phyloP scores from a whole-genome alignment of 2,329 filamentous ascomycete species.

The Ophidiomyces ophidiicola region DNA sequence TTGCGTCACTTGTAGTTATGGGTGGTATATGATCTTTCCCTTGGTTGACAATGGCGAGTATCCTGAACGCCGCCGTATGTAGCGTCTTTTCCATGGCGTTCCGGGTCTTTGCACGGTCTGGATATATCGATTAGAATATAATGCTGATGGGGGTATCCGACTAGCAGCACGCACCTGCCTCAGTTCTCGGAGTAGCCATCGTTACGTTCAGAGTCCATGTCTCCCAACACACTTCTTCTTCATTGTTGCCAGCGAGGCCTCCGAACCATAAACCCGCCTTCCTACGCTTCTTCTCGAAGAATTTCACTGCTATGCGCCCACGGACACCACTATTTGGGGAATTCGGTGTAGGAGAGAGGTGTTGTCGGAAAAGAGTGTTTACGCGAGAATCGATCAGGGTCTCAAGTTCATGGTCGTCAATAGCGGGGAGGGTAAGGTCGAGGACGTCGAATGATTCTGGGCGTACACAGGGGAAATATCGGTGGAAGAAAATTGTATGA shows the following conservation, averaged over 20 bases:
- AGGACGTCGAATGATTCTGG: conserved; percentile 80
- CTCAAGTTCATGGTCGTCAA: conserved; percentile 82
- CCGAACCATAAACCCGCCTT: conserved; percentile 61
- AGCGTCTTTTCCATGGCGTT: conserved; percentile 84
- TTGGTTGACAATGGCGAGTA: conserved; percentile 71
- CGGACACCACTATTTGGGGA: conserved; percentile 47
- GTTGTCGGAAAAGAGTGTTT: conserved; percentile 62
- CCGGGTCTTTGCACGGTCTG: conserved; percentile 78
- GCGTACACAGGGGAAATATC: conserved; percentile 79
- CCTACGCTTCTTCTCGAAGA: conserved; percentile 81
- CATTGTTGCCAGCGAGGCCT: conserved; percentile 43
- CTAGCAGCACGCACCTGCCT: conserved; percentile 53
- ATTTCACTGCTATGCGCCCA: conserved; percentile 74
- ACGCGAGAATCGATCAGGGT: conserved; percentile 86
- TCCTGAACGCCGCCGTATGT: conserved; percentile 76
- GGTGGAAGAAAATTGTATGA: conserved; percentile 97
- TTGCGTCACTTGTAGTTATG: conserved; percentile 80
- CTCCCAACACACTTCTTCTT: conserved; percentile 96
- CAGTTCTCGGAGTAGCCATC: conserved; percentile 77
- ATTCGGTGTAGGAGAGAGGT: conserved; percentile 50
- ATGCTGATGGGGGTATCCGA: not conserved
- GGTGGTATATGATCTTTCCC: conserved; percentile 95
- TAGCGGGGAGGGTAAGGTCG: conserved; percentile 76
- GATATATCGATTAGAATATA: not conserved
- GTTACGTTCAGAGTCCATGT: conserved; percentile 88